Percentiles rank a stretch among this genome's conserved stretches.
Evolutionary conservation across 768 basidiomycete species (phyloP).

Genomic region (Leccinum pellstonianum): DNA sequence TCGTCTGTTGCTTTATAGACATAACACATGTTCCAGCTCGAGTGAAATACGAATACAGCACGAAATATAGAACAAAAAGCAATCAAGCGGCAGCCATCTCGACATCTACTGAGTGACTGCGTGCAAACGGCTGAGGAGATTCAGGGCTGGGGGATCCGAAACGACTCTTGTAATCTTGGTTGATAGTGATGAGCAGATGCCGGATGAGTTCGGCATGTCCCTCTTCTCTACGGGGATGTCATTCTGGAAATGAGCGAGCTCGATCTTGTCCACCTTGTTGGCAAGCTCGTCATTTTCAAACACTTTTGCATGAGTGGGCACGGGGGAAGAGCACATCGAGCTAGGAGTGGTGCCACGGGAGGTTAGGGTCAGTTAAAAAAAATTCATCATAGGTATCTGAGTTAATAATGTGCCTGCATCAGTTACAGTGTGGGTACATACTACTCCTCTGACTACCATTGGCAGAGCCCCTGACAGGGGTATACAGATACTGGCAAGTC

Average conservation of each 20-base stretch:
- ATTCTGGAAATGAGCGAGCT: constrained; percentile 39
- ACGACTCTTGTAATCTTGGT: constrained; percentile 54
- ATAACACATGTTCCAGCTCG: constrained; percentile 3
- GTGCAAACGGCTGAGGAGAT: constrained; percentile 4
- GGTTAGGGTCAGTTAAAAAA: constrained; percentile 2
- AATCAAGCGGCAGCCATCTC: constrained; percentile 41
- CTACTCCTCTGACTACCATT: too few relatives aligned
- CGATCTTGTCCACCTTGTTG: constrained; percentile 49
- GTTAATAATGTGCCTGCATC: too few relatives aligned
- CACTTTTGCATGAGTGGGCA: constrained; percentile 29
- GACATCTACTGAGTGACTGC: constrained; percentile 34
- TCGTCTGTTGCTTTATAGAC: not conserved
- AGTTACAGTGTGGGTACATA: too few relatives aligned
- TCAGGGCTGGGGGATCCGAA: constrained; percentile 33
- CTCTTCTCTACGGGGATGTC: constrained; percentile 47
- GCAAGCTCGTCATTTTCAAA: constrained; percentile 39
- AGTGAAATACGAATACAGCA: constrained; percentile 17
- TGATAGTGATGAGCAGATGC: constrained; percentile 65
- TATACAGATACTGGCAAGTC: too few relatives aligned
- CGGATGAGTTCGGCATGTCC: constrained; percentile 68
- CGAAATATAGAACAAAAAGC: not conserved
- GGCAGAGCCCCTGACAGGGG: too few relatives aligned
- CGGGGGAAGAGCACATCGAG: constrained; percentile 43
- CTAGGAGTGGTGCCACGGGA: constrained; percentile 36
- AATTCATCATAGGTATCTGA: too few relatives aligned